These are phyloP conservation scores for Podospora anserina DNA, from an alignment of 495 filamentous ascomycete genomes.

Conservation along the genomic window DNA sequence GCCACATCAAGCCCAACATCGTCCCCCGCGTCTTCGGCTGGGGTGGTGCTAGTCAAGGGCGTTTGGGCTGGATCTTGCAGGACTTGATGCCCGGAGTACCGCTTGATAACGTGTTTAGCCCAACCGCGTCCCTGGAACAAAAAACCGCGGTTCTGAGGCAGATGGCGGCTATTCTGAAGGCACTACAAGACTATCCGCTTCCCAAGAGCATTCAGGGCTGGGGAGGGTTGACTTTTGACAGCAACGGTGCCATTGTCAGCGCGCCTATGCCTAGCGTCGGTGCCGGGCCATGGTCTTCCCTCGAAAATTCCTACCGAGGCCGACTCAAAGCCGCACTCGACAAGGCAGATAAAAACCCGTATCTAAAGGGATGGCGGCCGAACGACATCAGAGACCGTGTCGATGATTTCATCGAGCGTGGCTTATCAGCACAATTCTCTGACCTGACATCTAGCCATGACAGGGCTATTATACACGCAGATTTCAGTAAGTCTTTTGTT, in stretches of 20 bases:
- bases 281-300: slow-evolving; percentile 27
- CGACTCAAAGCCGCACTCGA: slow-evolving; percentile 25
- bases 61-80: slow-evolving; percentile 32
- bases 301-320: slow-evolving; percentile 24
- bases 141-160: slow-evolving; percentile 12
- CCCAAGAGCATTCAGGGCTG: slow-evolving; percentile 28
- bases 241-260: slow-evolving; percentile 26
- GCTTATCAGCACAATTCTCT: slow-evolving; percentile 27
- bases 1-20: slow-evolving; percentile 24
- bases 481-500: slow-evolving; percentile 25
- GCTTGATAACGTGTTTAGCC: slow-evolving; percentile 6
- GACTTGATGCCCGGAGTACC: slow-evolving; percentile 20
- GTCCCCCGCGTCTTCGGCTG: slow-evolving; percentile 32
- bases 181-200: slow-evolving; percentile 29
- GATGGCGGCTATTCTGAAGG: slow-evolving; percentile 26
- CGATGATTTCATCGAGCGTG: slow-evolving; percentile 28
- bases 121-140: slow-evolving; percentile 12
- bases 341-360: slow-evolving; percentile 27
- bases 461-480: slow-evolving; percentile 25
- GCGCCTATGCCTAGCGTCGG: slow-evolving; percentile 29
- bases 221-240: slow-evolving; percentile 33
- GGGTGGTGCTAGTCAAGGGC: slow-evolving; percentile 12
- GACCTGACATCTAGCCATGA: slow-evolving; percentile 25
- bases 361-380: slow-evolving; percentile 27
- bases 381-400: slow-evolving; percentile 30